Conservation (phyloP, 2,329 filamentous ascomycete genomes). For the Colletotrichum abscissum region DNA sequence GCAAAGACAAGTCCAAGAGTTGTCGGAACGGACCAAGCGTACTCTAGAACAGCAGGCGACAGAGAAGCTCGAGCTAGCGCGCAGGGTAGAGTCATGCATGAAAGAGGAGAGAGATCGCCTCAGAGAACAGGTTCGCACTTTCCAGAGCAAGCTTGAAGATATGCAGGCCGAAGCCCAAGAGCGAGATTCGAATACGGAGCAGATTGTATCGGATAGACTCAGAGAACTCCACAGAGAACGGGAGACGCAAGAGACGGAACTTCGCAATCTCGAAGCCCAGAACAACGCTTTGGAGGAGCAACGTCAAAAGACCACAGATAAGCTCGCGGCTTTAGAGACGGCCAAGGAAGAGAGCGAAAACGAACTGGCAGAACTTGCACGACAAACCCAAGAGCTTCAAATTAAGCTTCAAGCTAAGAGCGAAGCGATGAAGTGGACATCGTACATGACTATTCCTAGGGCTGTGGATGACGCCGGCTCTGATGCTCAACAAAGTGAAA, state of each 20-base stretch:
- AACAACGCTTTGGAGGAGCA: not conserved
- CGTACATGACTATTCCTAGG: not conserved
- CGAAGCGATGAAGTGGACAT: constrained; percentile 10
- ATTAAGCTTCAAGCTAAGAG: constrained; percentile 11
- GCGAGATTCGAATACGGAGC: not conserved
- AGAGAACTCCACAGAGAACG: not conserved
- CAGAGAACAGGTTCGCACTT: not conserved
- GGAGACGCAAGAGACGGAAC: not conserved
- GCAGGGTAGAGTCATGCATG: not conserved
- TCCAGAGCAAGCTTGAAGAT: not conserved
- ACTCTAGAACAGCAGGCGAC: not conserved
- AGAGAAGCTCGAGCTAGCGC: not conserved
- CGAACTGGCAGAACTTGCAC: not conserved
- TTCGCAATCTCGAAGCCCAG: constrained; percentile 1
- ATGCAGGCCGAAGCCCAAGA: not conserved
- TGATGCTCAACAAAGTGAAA: not conserved
- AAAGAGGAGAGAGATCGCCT: constrained; percentile 3
- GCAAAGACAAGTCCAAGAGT: not conserved
- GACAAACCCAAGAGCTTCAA: not conserved
- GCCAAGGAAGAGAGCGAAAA: not conserved
- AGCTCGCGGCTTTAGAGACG: not conserved
- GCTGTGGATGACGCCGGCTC: not conserved
- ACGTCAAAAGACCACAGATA: not conserved
- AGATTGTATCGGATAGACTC: not conserved
- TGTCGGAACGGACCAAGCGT: not conserved